Base-by-base conservation (phyloP, 805 yeast species). In the Teunomyces atbi region DNA sequence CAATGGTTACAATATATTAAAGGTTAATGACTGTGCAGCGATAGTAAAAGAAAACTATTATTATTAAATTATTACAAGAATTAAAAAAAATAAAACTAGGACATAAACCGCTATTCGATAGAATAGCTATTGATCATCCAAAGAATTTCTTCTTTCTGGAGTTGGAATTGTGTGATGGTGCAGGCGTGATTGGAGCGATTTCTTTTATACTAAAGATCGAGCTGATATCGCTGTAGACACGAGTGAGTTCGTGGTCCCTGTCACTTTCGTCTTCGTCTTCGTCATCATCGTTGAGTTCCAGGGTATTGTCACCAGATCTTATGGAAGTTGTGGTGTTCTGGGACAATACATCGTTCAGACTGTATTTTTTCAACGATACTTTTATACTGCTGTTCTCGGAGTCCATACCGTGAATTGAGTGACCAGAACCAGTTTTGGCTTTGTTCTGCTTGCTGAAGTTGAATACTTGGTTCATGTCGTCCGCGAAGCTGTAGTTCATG, bases 1-100 rank as follows among this genome's bases (percentile, higher is more conserved):
- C 71, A 23, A 54, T 71, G 7, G 60, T 72, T 19, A 72, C 76
- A 3, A 57, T 73, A 7, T 73, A 65, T 50, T 73, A 49, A 45
- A 11, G 26, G 23, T 3, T 23, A 23, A 23, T 8, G 11, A 23
- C 10, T 7, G 26, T 23, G 11, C 11, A 23, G 7, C 33, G 18
- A 30, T 30, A 13, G 33, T 29, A 29, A 23, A 23, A 23, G 26
- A 23, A 23, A 23, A 8, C 8, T 23, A n/a, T n/a, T 20, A 29
- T 29, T 29, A 30, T 30, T 30, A 13, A 30, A 30, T 30, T 16
- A 30, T 30, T 30, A 30, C 16, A 30, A 30, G 33, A 30, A 30
- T 15, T 30, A 30, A 30, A 30, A 29, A 8, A 29, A 30, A 15
- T 11, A 30, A 13, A 30, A 30, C 5, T 15, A 4, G 7, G 15